Evolutionary conservation across 1,284 basidiomycete genomes (phyloP), one percentile per base, ranked within the genome.

Genomic region (Binderoboletus segoi): DNA sequence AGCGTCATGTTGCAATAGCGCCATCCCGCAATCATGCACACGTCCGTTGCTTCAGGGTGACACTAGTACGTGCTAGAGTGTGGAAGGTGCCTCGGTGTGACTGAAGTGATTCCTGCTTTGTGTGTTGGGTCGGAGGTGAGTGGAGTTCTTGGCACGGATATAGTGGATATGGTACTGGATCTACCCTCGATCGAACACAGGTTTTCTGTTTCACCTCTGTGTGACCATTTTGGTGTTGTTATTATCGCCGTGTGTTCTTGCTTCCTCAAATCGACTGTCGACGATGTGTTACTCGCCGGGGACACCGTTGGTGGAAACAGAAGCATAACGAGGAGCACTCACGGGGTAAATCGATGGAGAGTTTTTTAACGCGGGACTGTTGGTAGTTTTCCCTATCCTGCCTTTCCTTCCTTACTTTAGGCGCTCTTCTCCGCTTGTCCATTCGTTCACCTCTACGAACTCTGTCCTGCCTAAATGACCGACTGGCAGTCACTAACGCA

Each of bases 401-500:
- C 21, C 42, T 50, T 56, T 38, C 51, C 45, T 43, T 54, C 54
- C 15, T 51, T 37, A 10, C 49, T 49, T 41, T 16, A 51, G 51
- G 42, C 26, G 13, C 38, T 21, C n/a, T 43, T 52, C n/a, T 38
- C 32, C 41, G 26, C 42, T 41, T 46, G 32, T 32, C 41, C 48
- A 48, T 28, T 65, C 41, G 5, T 63, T 52, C 32, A 28, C 40
- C 26, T 45, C 38, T 37, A 28, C 48, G 28, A 40, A 41, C 26
- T 12, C 35, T 16, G 24, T 48, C 51, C 44, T 18, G 18, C 46
- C 51, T 43, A 58, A 33, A 73, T 70, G 70, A 52, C 53, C 24
- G 44, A 62, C 37, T 73, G 71, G 68, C 57, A 71, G 37, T 70
- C 68, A 5, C 51, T 54, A 32, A 44, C 59, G 8, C 60, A 68